Evolutionary conservation across 1,139 yeast genomes (phyloP).

Genomic region (Groenewaldozyma auringiensis): DNA sequence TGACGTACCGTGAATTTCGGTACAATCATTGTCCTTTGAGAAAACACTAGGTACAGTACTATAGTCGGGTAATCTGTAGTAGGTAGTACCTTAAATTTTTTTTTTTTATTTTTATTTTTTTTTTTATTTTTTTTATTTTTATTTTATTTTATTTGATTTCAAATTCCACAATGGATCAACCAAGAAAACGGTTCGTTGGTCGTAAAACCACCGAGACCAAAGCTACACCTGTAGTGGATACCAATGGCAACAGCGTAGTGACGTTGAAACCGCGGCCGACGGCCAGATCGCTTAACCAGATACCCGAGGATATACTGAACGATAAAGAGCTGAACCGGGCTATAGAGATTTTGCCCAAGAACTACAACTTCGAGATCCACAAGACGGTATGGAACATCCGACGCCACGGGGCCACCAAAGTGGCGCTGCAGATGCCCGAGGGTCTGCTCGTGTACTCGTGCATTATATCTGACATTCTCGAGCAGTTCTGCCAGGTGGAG

Average conservation of each 20-base stretch:
- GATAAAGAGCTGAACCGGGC: slow-evolving; percentile 79
- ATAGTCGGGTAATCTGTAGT: too few species aligned
- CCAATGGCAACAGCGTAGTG: slow-evolving; percentile 22
- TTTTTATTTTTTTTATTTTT: too few species aligned
- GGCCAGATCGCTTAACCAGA: slow-evolving; percentile 65
- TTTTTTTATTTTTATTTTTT: too few species aligned
- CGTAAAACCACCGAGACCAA: slow-evolving; percentile 22
- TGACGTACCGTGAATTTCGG: slow-evolving; percentile 74
- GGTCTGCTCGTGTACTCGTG: slow-evolving; percentile 84
- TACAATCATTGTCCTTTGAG: slow-evolving; percentile 79
- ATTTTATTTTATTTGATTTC: too few species aligned
- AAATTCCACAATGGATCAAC: slow-evolving; percentile 25
- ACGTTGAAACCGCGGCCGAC: slow-evolving; percentile 23
- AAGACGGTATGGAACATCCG: slow-evolving; percentile 90
- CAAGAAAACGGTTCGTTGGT: slow-evolving; percentile 43
- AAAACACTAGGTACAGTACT: too few species aligned
- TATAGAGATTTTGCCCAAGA: slow-evolving; percentile 70
- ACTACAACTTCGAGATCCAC: slow-evolving; percentile 92
- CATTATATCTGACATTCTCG: slow-evolving; percentile 79
- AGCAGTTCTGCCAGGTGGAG: slow-evolving; percentile 82
- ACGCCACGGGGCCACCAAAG: slow-evolving; percentile 63
- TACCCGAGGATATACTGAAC: slow-evolving; percentile 79
- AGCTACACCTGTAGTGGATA: slow-evolving; percentile 2
- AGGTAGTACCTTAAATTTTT: too few species aligned
- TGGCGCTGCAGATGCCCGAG: slow-evolving; percentile 97